Evolutionary conservation across 2,329 filamentous ascomycete genomes (phyloP).

Genomic region (Teratosphaeria pseudoeucalypti): DNA sequence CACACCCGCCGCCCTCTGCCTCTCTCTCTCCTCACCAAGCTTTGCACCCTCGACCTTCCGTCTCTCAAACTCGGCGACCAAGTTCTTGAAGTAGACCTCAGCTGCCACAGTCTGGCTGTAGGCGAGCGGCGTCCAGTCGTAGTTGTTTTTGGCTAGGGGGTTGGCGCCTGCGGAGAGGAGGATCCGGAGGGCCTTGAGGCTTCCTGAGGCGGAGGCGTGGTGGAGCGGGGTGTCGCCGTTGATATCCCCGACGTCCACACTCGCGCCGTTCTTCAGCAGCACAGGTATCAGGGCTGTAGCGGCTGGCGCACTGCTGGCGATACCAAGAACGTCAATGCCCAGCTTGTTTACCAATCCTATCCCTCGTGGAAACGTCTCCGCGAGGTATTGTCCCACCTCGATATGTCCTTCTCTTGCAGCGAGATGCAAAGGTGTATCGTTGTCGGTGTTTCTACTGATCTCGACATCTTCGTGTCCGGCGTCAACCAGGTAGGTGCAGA

Average conservation of each 20-base stretch:
- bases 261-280: conserved; percentile 24
- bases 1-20: conserved; percentile 19
- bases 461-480: conserved; percentile 64
- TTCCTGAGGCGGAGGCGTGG: conserved; percentile 73
- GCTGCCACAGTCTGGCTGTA: conserved; percentile 75
- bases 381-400: conserved; percentile 62
- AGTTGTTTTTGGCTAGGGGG: conserved; percentile 59
- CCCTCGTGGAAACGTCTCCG: conserved; percentile 50
- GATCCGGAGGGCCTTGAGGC: conserved; percentile 65
- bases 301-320: conserved; percentile 21
- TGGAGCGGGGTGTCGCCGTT: conserved; percentile 81
- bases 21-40: conserved; percentile 20
- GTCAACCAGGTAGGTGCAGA: conserved; percentile 59
- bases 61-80: conserved; percentile 62
- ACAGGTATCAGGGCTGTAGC: conserved; percentile 35
- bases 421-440: conserved; percentile 74
- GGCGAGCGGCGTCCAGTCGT: conserved; percentile 72
- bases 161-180: conserved; percentile 71
- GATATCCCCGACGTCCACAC: conserved; percentile 38
- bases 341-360: conserved; percentile 56
- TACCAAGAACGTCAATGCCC: conserved; percentile 57
- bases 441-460: conserved; percentile 66
- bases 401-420: conserved; percentile 60
- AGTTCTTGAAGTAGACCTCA: conserved; percentile 70
- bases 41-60: conserved; percentile 39